Base-by-base conservation (phyloP, 2,329 filamentous ascomycete species). In the Cladosporium oxysporum region DNA sequence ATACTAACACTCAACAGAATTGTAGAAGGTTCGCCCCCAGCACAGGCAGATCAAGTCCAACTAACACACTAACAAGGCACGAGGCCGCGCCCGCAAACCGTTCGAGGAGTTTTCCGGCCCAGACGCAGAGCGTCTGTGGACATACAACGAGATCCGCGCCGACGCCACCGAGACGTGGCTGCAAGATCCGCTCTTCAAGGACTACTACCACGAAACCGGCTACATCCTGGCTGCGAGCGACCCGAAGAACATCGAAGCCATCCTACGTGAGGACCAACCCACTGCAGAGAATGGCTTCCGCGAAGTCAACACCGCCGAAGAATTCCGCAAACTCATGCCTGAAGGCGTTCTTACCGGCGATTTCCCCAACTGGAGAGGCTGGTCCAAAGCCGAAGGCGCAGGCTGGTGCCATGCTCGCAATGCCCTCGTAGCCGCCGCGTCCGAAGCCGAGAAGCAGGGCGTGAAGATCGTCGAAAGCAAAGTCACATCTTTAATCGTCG, bases 361-460 rank as follows among this genome's bases (percentile, higher is more conserved):
- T 0, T 83, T 86, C 55, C 77, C 80, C 0, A 77, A 78, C 6
- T 85, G 84, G 84, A 80, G 80, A 69, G 84, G 84, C 12, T 84
- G 81, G 70, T 79, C 79, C 65, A 82, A 81, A 66, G 69, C 73
- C 21, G 69, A 72, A 29, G 77, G 80, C 8, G 83, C 83, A 3
- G 85, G 84, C 8, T 87, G 84, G 84, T 82, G 85, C 1, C 82
- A 83, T 68, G 84, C 85, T 3, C 76, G 79, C 14, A 83, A 83
- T 41, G 82, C 83, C 0, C 73, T 87, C 66, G 66, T 79, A 49
- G 79, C 81, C 35, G 79, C 82, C 3, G 79, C 79, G 28, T 70
- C 72, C 1, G 83, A 84, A 69, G 81, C 83, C 1, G 69, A 76
- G 62, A 74, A 76, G 33, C 67, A 85, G 10, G 84, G 84, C 5